Base-by-base conservation (phyloP, 2,329 filamentous ascomycete genomes). In the Bipolaris oryzae region DNA sequence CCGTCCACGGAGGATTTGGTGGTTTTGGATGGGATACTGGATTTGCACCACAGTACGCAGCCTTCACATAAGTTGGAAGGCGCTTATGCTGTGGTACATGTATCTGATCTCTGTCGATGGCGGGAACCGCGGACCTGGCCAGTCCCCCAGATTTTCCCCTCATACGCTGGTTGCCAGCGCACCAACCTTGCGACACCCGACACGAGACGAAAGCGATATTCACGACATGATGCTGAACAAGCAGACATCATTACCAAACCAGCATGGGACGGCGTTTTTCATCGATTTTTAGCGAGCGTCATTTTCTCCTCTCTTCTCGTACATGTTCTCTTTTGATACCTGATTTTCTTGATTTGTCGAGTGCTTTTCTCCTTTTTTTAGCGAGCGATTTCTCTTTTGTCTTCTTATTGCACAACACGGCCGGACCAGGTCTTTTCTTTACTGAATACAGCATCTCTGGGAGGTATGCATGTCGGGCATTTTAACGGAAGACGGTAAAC, bases 1-100 rank as follows among this genome's bases (percentile, higher is more conserved):
- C 72, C 57, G 68, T 75, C 59, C 72, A 78, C 66, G 82, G 88
- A 59, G 89, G 87, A 58, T 92, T 90, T 80, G 85, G 86, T 67
- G 70, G 87, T 63, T 96, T 96, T 75, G 91, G 90, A 68, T 96
- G 92, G 91, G 91, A 89, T 75, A 89, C 90, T 73, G 91, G 94
- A 77, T 96, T 93, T 76, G 85, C 91, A 67, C 79, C 85, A 69
- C 83, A 84, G 64, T 88, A 86, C 73, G 85, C 85, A 62, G 88
- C 91, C 62, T 92, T 89, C 65, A 96, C 96, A 82, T 97, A 90
- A 90, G 59, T 33, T 50, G 61, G 37, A 59, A 62, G 45, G 25
- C 47, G 46, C 50, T 47, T 55, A 50, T 10, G 59, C 63, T 68
- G 68, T 69, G 61, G 55, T 63, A 65, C 57, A 61, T 64, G 18